Base-by-base conservation (phyloP, 805 yeast species). In the Kregervanrija fluxuum region DNA sequence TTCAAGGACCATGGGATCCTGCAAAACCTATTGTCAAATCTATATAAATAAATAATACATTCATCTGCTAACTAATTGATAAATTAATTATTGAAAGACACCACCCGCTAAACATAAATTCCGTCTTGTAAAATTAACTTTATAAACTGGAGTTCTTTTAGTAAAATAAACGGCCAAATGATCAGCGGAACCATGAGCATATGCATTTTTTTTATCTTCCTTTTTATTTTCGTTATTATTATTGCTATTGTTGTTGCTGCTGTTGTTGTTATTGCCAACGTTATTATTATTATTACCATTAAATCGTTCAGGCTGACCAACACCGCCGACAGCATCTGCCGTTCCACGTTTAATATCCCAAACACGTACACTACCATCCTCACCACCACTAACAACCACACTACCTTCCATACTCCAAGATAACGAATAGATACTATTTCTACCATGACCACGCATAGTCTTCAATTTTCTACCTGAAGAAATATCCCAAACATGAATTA, bases 261-360 rank as follows among this genome's bases (percentile, higher is more conserved):
- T 42, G 12, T 37, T 44, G 2, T 37, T 31, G 34, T 40, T 38
- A 11, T 33, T 33, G 30, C 32, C 43, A 30, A 37, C 44, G 13
- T 47, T 33, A 13, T 12, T 42, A 16, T 45, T 52, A 49, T 42
- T 30, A 14, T 30, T 37, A 11, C 56, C 33, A 40, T 45, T 41
- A 54, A 79, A 77, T 28, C 83, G 77, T 59, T 86, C 96, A 30
- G 68, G 68, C 41, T 62, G 64, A 4, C 39, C 17, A 22, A 22
- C 28, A 17, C 46, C 48, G 11, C 33, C 13, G 16, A 38, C 22
- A 11, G 45, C 16, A 54, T 89, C 96, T 43, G 74, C 73, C 0
- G 97, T 88, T 43, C 87, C 88, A 54, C 80, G 78, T 61, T 85
- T 88, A 42, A 88, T 80, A 64, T 93, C 98, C 99, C 99, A 93